Evolutionary conservation across 2,329 filamentous ascomycete genomes (phyloP).

Genomic region (Nemania sp.): DNA sequence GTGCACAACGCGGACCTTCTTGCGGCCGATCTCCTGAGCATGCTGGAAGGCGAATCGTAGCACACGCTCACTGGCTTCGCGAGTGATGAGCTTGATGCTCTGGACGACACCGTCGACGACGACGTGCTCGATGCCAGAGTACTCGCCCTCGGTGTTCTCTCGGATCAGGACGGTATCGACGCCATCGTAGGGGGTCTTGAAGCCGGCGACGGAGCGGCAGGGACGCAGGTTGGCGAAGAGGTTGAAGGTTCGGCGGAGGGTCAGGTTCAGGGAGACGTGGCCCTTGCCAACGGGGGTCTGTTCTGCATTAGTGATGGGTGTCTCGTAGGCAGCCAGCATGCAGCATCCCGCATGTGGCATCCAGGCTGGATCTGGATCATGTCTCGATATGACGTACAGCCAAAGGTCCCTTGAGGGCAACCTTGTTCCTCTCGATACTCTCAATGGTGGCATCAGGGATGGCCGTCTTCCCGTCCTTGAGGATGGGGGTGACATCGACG

Average conservation of each 20-base stretch:
- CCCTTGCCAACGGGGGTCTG: conserved; percentile 97
- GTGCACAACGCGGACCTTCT: conserved; percentile 97
- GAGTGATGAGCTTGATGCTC: conserved; percentile 99
- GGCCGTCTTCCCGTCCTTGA: conserved; percentile 94
- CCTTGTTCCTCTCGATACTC: conserved; percentile 93
- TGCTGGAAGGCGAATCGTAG: conserved; percentile 98
- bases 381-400: conserved; percentile 64
- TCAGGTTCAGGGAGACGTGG: conserved; percentile 98
- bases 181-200: conserved; percentile 97
- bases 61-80: conserved; percentile 91
- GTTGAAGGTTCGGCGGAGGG: conserved; percentile 98
- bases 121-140: conserved; percentile 98
- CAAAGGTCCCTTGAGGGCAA: conserved; percentile 96
- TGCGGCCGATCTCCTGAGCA: conserved; percentile 88
- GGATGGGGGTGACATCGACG: conserved; percentile 89
- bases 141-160: conserved; percentile 99
- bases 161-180: conserved; percentile 98
- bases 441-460: conserved; percentile 92
- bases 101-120: conserved; percentile 98
- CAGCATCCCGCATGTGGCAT: neutral
- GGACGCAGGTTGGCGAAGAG: conserved; percentile 99
- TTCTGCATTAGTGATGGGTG: conserved; percentile 21
- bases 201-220: conserved; percentile 94
- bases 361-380: neutral
- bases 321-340: neutral